Evolutionary conservation across 192 early-diverging fungal genomes (phyloP).

Genomic region (Coemansia sp.): DNA sequence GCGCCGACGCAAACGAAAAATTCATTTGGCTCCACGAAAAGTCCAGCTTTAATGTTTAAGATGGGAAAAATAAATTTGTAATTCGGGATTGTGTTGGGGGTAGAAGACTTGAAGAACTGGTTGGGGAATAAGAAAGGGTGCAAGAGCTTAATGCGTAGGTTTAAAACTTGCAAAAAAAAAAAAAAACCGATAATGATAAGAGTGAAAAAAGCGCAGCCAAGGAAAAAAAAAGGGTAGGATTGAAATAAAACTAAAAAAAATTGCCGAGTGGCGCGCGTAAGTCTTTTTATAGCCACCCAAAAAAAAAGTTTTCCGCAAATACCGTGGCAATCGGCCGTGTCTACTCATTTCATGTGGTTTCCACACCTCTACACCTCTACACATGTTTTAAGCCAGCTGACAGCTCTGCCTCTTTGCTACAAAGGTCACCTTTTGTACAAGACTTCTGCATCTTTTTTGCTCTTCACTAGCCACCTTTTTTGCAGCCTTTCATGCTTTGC

Average conservation of each 20-base stretch:
- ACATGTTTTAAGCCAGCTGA: not conserved
- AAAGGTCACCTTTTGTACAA: not conserved
- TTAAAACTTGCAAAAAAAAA: not conserved
- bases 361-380: not conserved
- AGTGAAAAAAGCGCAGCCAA: conserved; percentile 30
- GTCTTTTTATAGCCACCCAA: conserved; percentile 6
- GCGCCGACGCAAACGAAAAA: conserved; percentile 55
- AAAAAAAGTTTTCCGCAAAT: not conserved
- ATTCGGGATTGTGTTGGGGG: not conserved
- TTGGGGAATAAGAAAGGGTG: not conserved
- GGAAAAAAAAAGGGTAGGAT: conserved; percentile 3
- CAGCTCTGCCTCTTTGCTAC: not conserved
- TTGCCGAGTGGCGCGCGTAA: not conserved
- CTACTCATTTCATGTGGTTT: conserved; percentile 8
- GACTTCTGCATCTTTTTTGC: conserved; percentile 2
- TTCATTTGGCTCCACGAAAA: conserved; percentile 28
- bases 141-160: not conserved
- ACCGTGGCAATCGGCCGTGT: not conserved
- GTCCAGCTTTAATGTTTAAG: not conserved
- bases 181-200: conserved; percentile 8
- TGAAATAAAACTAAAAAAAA: conserved; percentile 11
- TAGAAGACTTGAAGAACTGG: not conserved
- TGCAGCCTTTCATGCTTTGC: not conserved
- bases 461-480: not conserved
- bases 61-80: not conserved